A percentile compares a stretch with the other conserved stretches of the same genome.
phyloP scores from a whole-genome alignment of 2,329 filamentous ascomycete genomes.

The Colletotrichum neosansevieriae region DNA sequence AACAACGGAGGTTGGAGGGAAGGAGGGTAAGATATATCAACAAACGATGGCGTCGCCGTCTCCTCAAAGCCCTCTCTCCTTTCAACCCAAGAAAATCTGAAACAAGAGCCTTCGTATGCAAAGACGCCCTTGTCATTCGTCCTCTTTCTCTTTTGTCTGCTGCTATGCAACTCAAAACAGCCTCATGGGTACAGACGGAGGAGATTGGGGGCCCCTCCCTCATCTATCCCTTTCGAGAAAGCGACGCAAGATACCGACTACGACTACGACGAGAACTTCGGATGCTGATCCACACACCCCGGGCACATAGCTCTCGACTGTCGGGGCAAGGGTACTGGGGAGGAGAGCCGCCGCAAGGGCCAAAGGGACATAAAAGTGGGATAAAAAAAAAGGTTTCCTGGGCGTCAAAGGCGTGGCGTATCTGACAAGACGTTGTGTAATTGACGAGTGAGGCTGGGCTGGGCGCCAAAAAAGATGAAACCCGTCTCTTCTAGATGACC shows the following conservation, averaged over 20 bases:
- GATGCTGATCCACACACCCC: neutral
- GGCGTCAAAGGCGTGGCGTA: conserved; percentile 27
- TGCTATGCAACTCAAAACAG: conserved; percentile 38
- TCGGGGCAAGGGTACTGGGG: conserved; percentile 4
- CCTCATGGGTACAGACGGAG: conserved; percentile 11
- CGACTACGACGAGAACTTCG: conserved; percentile 22
- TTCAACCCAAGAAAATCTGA: conserved; percentile 27
- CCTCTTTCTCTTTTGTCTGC: conserved; percentile 3
- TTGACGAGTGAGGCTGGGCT: conserved; percentile 1
- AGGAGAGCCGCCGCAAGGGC: neutral
- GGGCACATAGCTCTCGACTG: conserved; percentile 5
- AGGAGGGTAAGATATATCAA: conserved; percentile 27
- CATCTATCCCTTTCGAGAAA: conserved; percentile 1
- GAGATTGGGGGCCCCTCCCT: neutral
- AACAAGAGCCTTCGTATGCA: conserved; percentile 36
- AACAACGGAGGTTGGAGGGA: neutral
- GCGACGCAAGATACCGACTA: conserved; percentile 8
- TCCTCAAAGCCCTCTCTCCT: neutral
- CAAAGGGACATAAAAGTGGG: conserved; percentile 17
- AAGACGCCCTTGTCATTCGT: conserved; percentile 8
- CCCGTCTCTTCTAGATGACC: conserved; percentile 36
- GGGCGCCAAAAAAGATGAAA: conserved; percentile 38
- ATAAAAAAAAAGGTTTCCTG: conserved; percentile 38
- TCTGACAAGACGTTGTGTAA: conserved; percentile 22
- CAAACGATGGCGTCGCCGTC: conserved; percentile 4